Evolutionary conservation across 1,139 yeast genomes (phyloP), one percentile per base, ranked within the genome.

Genomic region (Blastobotrys illinoisensis): DNA sequence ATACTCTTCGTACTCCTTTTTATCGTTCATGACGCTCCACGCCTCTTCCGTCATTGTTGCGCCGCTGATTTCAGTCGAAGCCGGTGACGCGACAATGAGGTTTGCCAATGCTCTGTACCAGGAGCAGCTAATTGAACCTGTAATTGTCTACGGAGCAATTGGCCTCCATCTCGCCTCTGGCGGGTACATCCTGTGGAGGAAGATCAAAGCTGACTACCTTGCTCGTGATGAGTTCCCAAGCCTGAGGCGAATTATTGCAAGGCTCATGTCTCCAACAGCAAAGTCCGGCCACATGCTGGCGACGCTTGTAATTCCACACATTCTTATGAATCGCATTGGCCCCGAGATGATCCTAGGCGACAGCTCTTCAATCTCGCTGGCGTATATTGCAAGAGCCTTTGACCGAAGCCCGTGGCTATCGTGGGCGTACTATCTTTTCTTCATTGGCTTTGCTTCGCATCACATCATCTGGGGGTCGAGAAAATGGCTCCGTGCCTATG

Each of bases 101-200:
- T 74, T 84, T 71, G 81, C 85, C 0, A 72, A 90, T 49, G 79
- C 83, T 9, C 65, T 87, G 0, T 87, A 86, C 66, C 87, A 82
- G 54, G 68, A 76, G 1, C 78, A 83, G 0, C 60, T 71, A 1
- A 69, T 81, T 16, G 93, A 86, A 64, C 67, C 70, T 6, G 53
- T 74, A 0, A 62, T 79, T 23, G 78, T 84, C 0, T 69, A 77
- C 52, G 83, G 82, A 0, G 71, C 84, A 0, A 69, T 76, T 1
- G 65, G 71, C 0, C 62, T 71, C 2, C 95, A 87, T 64, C 72
- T 86, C 1, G 47, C 72, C 0, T 68, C 83, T 43, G 95, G 95
- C 0, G 56, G 83, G 0, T 18, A 16, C 16, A 62, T 69, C 0
- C 60, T 82, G n/a, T 26, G 32, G 32, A 26, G 32, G 32, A 71